Conservation (phyloP, 768 basidiomycete species). For the Psilocybe cubensis region DNA sequence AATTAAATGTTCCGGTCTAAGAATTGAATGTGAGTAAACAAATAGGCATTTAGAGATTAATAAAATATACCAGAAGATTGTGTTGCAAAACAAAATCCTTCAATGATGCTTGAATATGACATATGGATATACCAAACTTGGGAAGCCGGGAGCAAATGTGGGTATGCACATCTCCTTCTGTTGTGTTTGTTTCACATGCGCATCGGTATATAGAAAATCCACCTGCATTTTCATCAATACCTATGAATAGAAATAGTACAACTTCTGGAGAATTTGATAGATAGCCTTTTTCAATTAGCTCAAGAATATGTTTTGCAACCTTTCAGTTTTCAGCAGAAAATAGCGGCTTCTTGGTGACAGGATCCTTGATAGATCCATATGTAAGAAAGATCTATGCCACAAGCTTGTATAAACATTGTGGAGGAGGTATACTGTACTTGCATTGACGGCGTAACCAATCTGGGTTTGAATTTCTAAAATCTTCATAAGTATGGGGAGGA, state of each 20-base stretch:
- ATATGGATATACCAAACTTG: slow-evolving; percentile 25
- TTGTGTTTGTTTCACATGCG: slow-evolving; percentile 33
- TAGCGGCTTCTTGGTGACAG: slow-evolving; percentile 27
- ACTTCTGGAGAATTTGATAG: slow-evolving; percentile 34
- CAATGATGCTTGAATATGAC: slow-evolving; percentile 25
- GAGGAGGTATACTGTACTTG: slow-evolving; percentile 33
- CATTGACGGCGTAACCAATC: slow-evolving; percentile 31
- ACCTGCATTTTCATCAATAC: slow-evolving; percentile 22
- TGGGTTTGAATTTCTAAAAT: slow-evolving; percentile 10
- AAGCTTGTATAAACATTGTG: slow-evolving; percentile 28
- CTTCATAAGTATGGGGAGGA: slow-evolving; percentile 15
- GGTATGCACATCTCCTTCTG: slow-evolving; percentile 39
- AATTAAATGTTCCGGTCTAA: slow-evolving; percentile 28
- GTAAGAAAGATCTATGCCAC: slow-evolving; percentile 30
- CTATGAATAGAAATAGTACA: slow-evolving; percentile 23
- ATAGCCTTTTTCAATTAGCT: slow-evolving; percentile 26
- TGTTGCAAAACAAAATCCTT: slow-evolving; percentile 23
- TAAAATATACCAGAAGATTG: slow-evolving; percentile 6
- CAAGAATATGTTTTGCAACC: slow-evolving; percentile 28
- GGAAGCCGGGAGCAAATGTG: slow-evolving; percentile 27
- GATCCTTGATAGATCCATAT: slow-evolving; percentile 38
- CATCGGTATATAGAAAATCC: slow-evolving; percentile 30
- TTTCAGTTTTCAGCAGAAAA: slow-evolving; percentile 35
- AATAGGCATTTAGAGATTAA: neutral
- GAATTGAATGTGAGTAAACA: neutral